phyloP scores from a whole-genome alignment of 495 filamentous ascomycete genomes.

The Niebla homalea region DNA sequence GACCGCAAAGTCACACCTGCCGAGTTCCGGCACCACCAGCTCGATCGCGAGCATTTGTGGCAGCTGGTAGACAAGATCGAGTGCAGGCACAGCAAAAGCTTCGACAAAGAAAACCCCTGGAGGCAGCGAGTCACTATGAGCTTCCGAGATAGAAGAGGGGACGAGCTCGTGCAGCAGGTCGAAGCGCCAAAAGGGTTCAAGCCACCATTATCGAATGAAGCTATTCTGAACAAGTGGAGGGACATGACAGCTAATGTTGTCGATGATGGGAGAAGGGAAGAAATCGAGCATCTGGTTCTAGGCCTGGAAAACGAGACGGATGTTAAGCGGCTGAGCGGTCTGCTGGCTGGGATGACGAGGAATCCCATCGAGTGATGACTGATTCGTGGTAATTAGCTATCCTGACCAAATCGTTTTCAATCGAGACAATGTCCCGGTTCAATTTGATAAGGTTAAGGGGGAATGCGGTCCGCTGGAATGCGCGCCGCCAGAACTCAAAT shows the following conservation, averaged over 20 bases:
- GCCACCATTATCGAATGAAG: slow-evolving; percentile 23
- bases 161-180: slow-evolving; percentile 13
- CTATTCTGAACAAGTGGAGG: slow-evolving; percentile 25
- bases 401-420: no score
- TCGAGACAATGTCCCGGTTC: no score
- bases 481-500: no score
- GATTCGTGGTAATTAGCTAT: no score
- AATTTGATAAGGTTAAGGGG: no score
- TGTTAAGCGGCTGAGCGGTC: slow-evolving; percentile 1
- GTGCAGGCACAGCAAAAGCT: slow-evolving; percentile 22
- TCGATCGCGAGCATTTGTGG: slow-evolving; percentile 30
- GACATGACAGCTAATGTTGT: slow-evolving; percentile 19
- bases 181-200: slow-evolving; percentile 16
- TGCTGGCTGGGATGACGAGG: not conserved
- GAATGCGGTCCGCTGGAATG: no score
- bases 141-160: slow-evolving; percentile 16
- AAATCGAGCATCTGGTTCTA: slow-evolving; percentile 25
- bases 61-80: slow-evolving; percentile 23
- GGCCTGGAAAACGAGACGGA: slow-evolving; percentile 16
- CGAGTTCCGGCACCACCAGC: slow-evolving; percentile 21
- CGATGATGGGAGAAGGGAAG: slow-evolving; percentile 16
- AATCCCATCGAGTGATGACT: no score
- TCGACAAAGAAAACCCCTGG: slow-evolving; percentile 12
- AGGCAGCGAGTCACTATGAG: not conserved
- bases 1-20: slow-evolving; percentile 25